A percentile compares a stretch with the other conserved stretches of the same genome.
phyloP scores from a whole-genome alignment of 306 rosid genomes.

The Crataegus laevigata region DNA sequence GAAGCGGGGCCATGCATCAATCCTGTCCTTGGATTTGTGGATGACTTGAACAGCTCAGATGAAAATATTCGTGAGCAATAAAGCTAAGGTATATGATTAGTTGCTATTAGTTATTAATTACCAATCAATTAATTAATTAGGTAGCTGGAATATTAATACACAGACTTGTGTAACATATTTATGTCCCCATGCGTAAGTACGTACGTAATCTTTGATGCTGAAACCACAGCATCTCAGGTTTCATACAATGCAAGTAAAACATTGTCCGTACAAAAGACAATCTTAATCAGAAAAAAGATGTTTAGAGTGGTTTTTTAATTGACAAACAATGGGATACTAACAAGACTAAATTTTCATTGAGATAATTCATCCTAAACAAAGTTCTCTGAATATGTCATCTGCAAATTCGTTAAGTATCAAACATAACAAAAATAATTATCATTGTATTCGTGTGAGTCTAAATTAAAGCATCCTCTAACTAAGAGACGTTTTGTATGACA shows the following conservation, averaged over 20 bases:
- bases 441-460: neutral
- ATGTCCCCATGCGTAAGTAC: neutral
- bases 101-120: conserved; percentile 8
- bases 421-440: too few species aligned
- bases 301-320: neutral
- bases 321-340: neutral
- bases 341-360: neutral
- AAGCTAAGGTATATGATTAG: conserved; percentile 14
- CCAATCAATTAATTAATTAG: neutral
- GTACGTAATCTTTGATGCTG: neutral
- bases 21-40: conserved; percentile 11
- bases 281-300: neutral
- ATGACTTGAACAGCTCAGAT: conserved; percentile 19
- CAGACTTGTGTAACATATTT: neutral
- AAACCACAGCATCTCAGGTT: neutral
- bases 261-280: neutral
- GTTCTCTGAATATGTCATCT: neutral
- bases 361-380: neutral
- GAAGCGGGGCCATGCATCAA: conserved; percentile 4
- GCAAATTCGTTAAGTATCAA: neutral
- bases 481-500: neutral
- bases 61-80: conserved; percentile 15
- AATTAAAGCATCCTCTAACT: neutral
- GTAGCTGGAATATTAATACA: neutral
- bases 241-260: neutral